phyloP scores from a whole-genome alignment of 1,284 basidiomycete species.

The Pseudozyma thailandica region DNA sequence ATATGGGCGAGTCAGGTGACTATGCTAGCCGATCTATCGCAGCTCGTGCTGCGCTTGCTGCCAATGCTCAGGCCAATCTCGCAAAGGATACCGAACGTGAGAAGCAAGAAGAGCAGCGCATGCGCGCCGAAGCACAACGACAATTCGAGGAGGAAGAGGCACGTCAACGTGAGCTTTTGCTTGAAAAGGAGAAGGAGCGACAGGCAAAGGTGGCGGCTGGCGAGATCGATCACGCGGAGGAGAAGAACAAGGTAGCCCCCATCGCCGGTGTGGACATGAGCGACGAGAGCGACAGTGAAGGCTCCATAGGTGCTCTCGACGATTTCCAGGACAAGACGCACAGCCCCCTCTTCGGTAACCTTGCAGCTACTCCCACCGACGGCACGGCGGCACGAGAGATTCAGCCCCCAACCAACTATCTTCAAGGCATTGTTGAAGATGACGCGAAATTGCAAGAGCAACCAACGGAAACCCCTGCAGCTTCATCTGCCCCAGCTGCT shows the following conservation, averaged over 20 bases:
- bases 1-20: constrained; percentile 49
- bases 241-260: constrained; percentile 53
- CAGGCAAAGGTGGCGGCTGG: constrained; percentile 51
- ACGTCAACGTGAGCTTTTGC: constrained; percentile 52
- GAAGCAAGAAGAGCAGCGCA: constrained; percentile 50
- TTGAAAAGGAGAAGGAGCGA: constrained; percentile 53
- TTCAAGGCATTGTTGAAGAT: constrained; percentile 32
- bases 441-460: constrained; percentile 5
- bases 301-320: constrained; percentile 39
- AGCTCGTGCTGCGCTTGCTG: constrained; percentile 63
- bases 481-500: constrained; percentile 13
- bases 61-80: constrained; percentile 62
- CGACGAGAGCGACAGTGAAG: constrained; percentile 65
- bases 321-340: constrained; percentile 54
- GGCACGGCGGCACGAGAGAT: constrained; percentile 35
- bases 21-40: constrained; percentile 50
- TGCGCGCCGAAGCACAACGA: constrained; percentile 49
- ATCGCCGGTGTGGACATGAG: constrained; percentile 64
- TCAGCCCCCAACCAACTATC: constrained; percentile 24
- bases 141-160: constrained; percentile 62
- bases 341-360: constrained; percentile 58
- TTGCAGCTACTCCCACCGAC: constrained; percentile 29
- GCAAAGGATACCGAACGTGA: constrained; percentile 48
- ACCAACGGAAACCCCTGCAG: constrained; percentile 9
- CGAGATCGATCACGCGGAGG: constrained; percentile 27